These are phyloP conservation scores for Metschnikowia drakensbergensis DNA, from an alignment of 805 yeast genomes.

Conservation along the genomic window DNA sequence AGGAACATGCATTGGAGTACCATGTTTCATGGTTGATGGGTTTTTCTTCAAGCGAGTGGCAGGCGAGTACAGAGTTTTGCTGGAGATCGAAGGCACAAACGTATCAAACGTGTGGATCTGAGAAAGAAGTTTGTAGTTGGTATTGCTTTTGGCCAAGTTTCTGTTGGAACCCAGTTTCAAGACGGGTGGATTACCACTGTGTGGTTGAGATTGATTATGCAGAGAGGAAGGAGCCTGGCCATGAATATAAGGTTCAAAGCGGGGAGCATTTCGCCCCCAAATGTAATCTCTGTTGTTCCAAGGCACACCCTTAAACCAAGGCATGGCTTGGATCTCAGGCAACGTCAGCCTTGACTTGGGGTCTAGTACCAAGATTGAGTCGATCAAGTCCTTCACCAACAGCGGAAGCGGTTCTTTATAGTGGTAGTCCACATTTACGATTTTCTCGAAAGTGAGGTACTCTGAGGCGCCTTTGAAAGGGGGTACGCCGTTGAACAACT, in stretches of 20 bases:
- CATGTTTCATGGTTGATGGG: neutral
- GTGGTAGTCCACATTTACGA: conserved; percentile 68
- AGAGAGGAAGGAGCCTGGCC: conserved; percentile 1
- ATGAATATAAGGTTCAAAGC: conserved; percentile 24
- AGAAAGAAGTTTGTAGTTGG: conserved; percentile 38
- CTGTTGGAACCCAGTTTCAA: conserved; percentile 36
- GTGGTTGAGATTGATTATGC: conserved; percentile 3
- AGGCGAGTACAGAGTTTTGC: conserved; percentile 31
- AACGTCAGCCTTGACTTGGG: conserved; percentile 31
- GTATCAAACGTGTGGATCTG: conserved; percentile 35
- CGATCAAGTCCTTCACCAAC: conserved; percentile 30
- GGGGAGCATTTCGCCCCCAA: conserved; percentile 32
- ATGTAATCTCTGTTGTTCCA: conserved; percentile 40
- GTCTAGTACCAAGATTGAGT: conserved; percentile 30
- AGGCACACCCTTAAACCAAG: conserved; percentile 37
- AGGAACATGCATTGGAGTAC: neutral
- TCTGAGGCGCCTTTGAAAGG: conserved; percentile 89
- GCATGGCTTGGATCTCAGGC: conserved; percentile 29
- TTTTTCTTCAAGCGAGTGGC: conserved; percentile 31
- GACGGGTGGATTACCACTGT: conserved; percentile 17
- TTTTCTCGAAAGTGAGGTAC: conserved; percentile 82
- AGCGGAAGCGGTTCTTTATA: conserved; percentile 35
- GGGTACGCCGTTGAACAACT: conserved; percentile 77
- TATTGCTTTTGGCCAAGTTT: conserved; percentile 33
- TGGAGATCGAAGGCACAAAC: conserved; percentile 30